Conservation (phyloP, 2,329 filamentous ascomycete genomes). For the Diplodia mutila region DNA sequence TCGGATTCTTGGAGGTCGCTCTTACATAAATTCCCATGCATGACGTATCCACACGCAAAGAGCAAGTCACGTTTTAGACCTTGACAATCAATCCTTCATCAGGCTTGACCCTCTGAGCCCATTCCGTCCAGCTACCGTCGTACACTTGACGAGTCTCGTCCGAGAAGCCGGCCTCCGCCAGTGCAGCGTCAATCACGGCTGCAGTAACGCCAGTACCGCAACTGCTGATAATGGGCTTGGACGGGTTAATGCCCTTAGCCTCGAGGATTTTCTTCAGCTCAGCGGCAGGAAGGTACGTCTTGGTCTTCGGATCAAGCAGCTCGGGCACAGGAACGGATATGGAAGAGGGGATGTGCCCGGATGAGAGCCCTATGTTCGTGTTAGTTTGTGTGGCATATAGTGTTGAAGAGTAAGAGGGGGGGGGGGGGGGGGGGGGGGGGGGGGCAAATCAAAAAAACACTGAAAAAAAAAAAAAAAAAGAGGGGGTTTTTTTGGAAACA, state of each 20-base stretch:
- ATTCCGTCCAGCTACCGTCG: conserved; percentile 97
- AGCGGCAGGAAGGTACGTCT: conserved; percentile 73
- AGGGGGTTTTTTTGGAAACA: too few species aligned
- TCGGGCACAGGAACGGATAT: conserved; percentile 79
- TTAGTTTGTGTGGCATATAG: neutral
- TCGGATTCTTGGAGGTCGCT: neutral
- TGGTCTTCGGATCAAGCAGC: conserved; percentile 80
- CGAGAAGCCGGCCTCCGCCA: conserved; percentile 77
- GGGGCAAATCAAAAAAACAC: too few species aligned
- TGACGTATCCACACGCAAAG: too few species aligned
- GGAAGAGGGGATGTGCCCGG: conserved; percentile 89
- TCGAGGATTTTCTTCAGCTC: conserved; percentile 77
- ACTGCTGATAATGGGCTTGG: conserved; percentile 80
- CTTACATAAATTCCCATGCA: neutral
- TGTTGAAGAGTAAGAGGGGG: too few species aligned
- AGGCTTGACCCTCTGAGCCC: conserved; percentile 67
- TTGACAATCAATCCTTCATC: conserved; percentile 67
- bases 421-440: too few species aligned
- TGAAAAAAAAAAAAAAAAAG: neutral
- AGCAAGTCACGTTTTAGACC: conserved; percentile 29
- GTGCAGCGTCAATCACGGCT: conserved; percentile 83
- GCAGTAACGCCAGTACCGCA: conserved; percentile 96
- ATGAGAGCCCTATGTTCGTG: conserved; percentile 61
- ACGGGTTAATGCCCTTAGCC: conserved; percentile 76
- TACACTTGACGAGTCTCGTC: conserved; percentile 75